Evolutionary conservation across 2,329 filamentous ascomycete species (phyloP).

Genomic region (Cladosporium cucumerinum): DNA sequence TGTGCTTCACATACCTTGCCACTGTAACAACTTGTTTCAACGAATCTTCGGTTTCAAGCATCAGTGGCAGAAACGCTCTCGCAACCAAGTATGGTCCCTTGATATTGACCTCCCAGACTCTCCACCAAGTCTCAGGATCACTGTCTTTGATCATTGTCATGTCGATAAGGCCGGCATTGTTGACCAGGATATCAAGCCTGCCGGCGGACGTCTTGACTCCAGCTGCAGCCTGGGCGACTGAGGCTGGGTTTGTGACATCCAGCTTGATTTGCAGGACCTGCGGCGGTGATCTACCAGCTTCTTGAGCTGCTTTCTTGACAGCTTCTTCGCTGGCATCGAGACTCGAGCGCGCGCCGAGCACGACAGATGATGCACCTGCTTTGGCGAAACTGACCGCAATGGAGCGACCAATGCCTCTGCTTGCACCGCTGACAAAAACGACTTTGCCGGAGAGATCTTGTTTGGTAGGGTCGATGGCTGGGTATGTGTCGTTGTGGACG

Average conservation of each 20-base stretch:
- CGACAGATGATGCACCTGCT: constrained; percentile 52
- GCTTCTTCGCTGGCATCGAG: constrained; percentile 38
- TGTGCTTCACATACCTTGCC: constrained; percentile 15
- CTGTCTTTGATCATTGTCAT: constrained; percentile 39
- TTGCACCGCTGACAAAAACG: constrained; percentile 52
- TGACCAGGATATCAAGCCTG: constrained; percentile 45
- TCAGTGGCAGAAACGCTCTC: constrained; percentile 45
- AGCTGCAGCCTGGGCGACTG: constrained; percentile 35
- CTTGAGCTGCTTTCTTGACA: constrained; percentile 37
- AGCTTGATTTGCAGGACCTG: constrained; percentile 42
- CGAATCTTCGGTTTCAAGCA: constrained; percentile 38
- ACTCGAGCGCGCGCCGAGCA: constrained; percentile 51
- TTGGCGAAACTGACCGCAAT: constrained; percentile 56
- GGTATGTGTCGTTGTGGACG: constrained; percentile 27
- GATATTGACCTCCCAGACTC: constrained; percentile 50
- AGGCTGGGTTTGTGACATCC: constrained; percentile 41
- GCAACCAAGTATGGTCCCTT: constrained; percentile 54
- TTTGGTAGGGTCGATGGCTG: constrained; percentile 32
- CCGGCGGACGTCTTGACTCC: constrained; percentile 26
- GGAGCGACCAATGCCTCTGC: constrained; percentile 42
- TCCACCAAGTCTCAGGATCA: constrained; percentile 52
- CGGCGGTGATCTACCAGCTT: constrained; percentile 36
- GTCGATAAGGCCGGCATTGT: constrained; percentile 44
- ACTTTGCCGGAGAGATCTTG: constrained; percentile 41
- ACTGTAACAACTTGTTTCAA: constrained; percentile 30